These are phyloP conservation scores for Xylaria digitata DNA, from an alignment of 2,329 filamentous ascomycete genomes.

Conservation along the genomic window DNA sequence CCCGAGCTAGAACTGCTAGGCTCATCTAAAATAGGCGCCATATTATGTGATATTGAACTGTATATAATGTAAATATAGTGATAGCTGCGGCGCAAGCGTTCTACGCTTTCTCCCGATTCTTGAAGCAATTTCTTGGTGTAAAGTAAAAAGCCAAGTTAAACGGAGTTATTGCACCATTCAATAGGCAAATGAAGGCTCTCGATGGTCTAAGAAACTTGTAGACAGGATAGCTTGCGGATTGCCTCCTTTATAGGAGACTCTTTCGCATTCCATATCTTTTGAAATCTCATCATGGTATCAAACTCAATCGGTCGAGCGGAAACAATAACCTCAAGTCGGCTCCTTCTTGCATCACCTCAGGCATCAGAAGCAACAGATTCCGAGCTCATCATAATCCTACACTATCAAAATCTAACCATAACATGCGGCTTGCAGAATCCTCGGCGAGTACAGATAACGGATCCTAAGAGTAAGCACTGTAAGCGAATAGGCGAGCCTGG, in stretches of 20 bases:
- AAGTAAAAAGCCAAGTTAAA: background rate
- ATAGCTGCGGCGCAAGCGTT: background rate
- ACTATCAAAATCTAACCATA: background rate
- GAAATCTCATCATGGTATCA: background rate
- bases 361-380: background rate
- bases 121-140: background rate
- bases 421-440: background rate
- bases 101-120: background rate
- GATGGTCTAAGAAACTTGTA: background rate
- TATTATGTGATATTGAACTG: slow-evolving; percentile 14
- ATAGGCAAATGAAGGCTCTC: background rate
- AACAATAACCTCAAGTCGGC: background rate
- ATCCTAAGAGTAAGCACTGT: background rate
- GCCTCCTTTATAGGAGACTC: background rate
- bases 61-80: background rate
- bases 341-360: background rate
- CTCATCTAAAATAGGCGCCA: slow-evolving; percentile 28
- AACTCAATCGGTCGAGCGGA: background rate
- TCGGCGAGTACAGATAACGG: background rate
- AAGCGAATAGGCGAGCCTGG: background rate
- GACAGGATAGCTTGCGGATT: background rate
- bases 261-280: background rate
- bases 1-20: slow-evolving; percentile 21
- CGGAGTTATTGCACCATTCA: background rate
- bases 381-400: background rate